Conservation (phyloP, 805 yeast genomes). For the Kuraishia piskuri region DNA sequence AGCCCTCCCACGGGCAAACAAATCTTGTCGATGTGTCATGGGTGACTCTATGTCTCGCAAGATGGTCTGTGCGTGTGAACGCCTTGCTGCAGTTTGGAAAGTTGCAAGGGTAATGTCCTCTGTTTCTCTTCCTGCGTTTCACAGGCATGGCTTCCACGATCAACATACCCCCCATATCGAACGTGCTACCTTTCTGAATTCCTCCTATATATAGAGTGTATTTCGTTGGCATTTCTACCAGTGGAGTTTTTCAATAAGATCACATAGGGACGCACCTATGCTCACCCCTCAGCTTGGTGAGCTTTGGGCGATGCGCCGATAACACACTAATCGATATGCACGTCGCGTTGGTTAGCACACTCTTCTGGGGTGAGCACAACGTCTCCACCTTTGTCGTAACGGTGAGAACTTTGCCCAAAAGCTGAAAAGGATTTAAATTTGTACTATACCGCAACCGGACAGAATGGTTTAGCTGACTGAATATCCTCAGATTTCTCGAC, state of each 20-base stretch:
- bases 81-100: conserved; percentile 33
- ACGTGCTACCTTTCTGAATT: not conserved
- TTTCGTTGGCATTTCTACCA: too few species aligned
- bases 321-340: not conserved
- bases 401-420: too few species aligned
- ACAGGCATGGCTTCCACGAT: not conserved
- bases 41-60: conserved; percentile 46
- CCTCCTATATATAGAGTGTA: not conserved
- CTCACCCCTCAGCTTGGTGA: not conserved
- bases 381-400: not conserved
- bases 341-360: not conserved
- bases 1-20: conserved; percentile 36
- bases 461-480: too few species aligned
- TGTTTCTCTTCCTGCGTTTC: not conserved
- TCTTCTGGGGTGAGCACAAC: not conserved
- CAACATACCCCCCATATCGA: not conserved
- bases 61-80: conserved; percentile 50
- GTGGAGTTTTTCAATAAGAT: too few species aligned
- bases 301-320: not conserved
- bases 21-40: conserved; percentile 36
- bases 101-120: not conserved
- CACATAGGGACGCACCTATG: too few species aligned
- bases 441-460: too few species aligned
- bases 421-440: too few species aligned
- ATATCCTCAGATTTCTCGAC: too few species aligned